These are phyloP conservation scores for Ruellia speciosa DNA, from an alignment of 305 asterid species.

Conservation along the genomic window DNA sequence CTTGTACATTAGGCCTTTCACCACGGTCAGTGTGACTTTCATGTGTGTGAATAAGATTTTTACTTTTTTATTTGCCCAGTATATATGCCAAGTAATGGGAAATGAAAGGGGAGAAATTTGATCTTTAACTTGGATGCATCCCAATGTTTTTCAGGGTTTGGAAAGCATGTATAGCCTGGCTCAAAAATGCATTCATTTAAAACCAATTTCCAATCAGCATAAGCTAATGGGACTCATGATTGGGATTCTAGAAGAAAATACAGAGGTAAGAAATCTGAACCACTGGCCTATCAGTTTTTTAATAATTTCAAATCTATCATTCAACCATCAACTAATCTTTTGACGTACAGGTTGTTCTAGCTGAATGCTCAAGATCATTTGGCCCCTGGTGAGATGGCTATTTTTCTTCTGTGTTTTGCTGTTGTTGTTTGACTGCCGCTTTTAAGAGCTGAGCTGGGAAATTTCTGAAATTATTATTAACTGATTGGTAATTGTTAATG, in stretches of 20 bases:
- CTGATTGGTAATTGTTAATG: slow-evolving; percentile 14
- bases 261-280: slow-evolving; percentile 48
- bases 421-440: slow-evolving; percentile 6
- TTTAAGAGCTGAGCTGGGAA: slow-evolving; percentile 15
- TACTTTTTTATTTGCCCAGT: neutral
- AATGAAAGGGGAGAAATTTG: slow-evolving; percentile 17
- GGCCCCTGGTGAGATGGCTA: slow-evolving; percentile 72
- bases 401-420: neutral
- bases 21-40: slow-evolving; percentile 41
- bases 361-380: slow-evolving; percentile 91
- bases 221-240: slow-evolving; percentile 65
- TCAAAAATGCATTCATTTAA: slow-evolving; percentile 76
- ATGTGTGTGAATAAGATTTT: neutral
- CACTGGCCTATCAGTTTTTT: slow-evolving; percentile 6
- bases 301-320: slow-evolving; percentile 18
- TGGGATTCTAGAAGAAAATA: slow-evolving; percentile 82
- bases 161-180: slow-evolving; percentile 80
- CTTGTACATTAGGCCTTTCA: slow-evolving; percentile 85
- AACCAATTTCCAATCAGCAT: slow-evolving; percentile 59
- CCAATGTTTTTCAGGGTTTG: slow-evolving; percentile 52
- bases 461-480: neutral
- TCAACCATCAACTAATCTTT: slow-evolving; percentile 16
- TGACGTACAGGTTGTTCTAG: slow-evolving; percentile 67
- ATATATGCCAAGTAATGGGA: slow-evolving; percentile 8
- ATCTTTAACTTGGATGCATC: neutral